A percentile compares a stretch with the other conserved stretches of the same genome.
These are phyloP conservation scores for Paraglomus brasilianum DNA, from an alignment of 192 early-diverging fungal species.

Conservation along the genomic window DNA sequence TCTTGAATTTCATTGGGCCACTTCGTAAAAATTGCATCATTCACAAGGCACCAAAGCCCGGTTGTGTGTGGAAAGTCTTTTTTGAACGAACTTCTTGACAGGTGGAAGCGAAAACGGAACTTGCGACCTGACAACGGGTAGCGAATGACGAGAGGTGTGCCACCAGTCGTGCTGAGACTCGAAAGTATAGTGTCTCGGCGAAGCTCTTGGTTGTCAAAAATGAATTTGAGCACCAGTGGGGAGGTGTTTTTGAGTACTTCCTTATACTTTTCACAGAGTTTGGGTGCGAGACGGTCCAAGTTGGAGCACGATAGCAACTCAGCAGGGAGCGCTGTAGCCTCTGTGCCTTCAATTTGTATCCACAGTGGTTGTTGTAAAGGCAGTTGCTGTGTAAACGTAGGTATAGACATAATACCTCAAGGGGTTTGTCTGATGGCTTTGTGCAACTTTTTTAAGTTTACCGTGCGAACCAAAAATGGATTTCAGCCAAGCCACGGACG, in stretches of 20 bases:
- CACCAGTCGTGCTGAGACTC: not conserved
- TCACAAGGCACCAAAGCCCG: not conserved
- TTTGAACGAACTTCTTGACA: not conserved
- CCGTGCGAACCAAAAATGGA: too few species aligned
- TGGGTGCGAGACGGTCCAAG: not conserved
- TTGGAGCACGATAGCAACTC: too few species aligned
- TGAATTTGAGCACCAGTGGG: not conserved
- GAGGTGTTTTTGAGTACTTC: not conserved
- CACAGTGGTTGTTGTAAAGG: too few species aligned
- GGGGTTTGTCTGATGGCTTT: too few species aligned
- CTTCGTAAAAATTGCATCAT: too few species aligned
- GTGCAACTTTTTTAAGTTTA: too few species aligned
- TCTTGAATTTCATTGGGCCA: too few species aligned
- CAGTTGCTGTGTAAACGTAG: too few species aligned
- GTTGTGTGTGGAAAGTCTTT: not conserved
- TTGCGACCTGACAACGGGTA: not conserved
- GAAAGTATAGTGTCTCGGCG: not conserved
- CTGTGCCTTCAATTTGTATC: too few species aligned
- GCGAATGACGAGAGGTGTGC: not conserved
- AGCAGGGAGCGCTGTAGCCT: too few species aligned
- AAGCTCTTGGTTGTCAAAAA: not conserved
- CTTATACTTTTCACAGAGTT: not conserved
- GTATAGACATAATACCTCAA: too few species aligned
- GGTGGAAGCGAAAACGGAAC: not conserved
- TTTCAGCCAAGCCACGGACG: too few species aligned